Evolutionary conservation across 2,329 filamentous ascomycete species (phyloP), one percentile per base, ranked within the genome.

Genomic region (Fusarium sp.): DNA sequence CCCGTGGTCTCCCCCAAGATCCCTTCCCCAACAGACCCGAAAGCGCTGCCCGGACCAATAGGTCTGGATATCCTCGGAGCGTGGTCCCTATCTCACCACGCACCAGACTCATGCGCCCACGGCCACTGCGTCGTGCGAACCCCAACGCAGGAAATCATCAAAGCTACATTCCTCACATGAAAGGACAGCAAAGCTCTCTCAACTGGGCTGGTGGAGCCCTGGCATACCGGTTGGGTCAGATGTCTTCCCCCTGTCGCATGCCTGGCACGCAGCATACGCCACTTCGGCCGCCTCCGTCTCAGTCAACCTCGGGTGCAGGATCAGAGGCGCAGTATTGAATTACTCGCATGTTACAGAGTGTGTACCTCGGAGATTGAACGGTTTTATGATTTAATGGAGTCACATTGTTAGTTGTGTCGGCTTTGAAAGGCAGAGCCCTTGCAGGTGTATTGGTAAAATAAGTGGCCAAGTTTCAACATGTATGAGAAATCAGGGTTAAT

Each of bases 1-100:
- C 63, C 20, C 55, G 63, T 4, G 27, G 56, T 4, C 63, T 65
- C 27, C 63, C 63, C 6, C 63, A 60, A 22, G 56, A 65, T 24
- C 63, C 63, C 9, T 65, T 65, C n/a, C 24, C n/a, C 16, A 29
- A 24, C n/a, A 57, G 27, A 11, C 17, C 8, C n/a, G 49, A 29
- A 8, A 36, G 60, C 17, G 17, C 11, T 14, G 3, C 27, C 12
- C 17, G n/a, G 24, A 17, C 8, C 60, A 55, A n/a, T 44, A 55
- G 29, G 31, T 35, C 33, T n/a, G 44, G 44, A 49, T 49, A 49
- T 9, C 44, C 44, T 49, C 24, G 44, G 14, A 49, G 44, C 16
- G 44, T 49, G 44, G 44, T 49, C 44, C 44, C 44, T 16, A 27
- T 49, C 22, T 49, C 44, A 27, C 24, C 24, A 14, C 44, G 44